phyloP scores from a whole-genome alignment of 108 stramenopile genomes.

The Cyclostephanos tholiformis region DNA sequence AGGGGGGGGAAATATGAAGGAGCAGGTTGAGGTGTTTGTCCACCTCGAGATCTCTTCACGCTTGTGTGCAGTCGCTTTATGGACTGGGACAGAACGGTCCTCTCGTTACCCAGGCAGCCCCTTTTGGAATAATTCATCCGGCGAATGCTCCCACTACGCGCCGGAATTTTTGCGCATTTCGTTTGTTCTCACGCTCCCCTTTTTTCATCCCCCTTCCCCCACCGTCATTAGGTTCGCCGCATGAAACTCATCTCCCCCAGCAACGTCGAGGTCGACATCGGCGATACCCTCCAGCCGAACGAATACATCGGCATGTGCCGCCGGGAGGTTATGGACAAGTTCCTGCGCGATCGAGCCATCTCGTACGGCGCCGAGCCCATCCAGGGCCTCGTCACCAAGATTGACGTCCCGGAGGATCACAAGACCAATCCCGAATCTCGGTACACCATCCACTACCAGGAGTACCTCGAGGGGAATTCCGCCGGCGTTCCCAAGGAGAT shows the following conservation, averaged over 20 bases:
- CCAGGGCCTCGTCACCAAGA: slow-evolving; percentile 94
- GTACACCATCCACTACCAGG: slow-evolving; percentile 92
- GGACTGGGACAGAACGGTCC: too few species aligned
- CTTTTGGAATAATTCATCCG: too few species aligned
- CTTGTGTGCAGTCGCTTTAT: too few species aligned
- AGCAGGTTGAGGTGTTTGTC: too few species aligned
- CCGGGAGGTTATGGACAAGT: slow-evolving; percentile 96
- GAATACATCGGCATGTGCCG: slow-evolving; percentile 99
- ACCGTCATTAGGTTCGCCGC: slow-evolving; percentile 72
- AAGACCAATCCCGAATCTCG: slow-evolving; percentile 59
- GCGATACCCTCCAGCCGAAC: slow-evolving; percentile 93
- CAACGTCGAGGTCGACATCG: slow-evolving; percentile 96
- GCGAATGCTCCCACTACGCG: too few species aligned
- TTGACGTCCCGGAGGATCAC: slow-evolving; percentile 91
- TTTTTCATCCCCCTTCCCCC: not conserved
- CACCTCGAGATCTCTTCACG: too few species aligned
- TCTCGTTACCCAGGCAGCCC: too few species aligned
- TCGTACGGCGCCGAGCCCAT: slow-evolving; percentile 90
- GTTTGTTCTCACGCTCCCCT: not conserved
- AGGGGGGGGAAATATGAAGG: too few species aligned
- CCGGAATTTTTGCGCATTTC: too few species aligned
- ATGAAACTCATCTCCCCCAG: slow-evolving; percentile 99
- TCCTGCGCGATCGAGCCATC: slow-evolving; percentile 95
- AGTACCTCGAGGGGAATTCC: slow-evolving; percentile 67
- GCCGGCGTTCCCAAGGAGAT: slow-evolving; percentile 80